Evolutionary conservation across 176 grass and related monocot genomes (phyloP).

Genomic region (Phoenix roebelenii): DNA sequence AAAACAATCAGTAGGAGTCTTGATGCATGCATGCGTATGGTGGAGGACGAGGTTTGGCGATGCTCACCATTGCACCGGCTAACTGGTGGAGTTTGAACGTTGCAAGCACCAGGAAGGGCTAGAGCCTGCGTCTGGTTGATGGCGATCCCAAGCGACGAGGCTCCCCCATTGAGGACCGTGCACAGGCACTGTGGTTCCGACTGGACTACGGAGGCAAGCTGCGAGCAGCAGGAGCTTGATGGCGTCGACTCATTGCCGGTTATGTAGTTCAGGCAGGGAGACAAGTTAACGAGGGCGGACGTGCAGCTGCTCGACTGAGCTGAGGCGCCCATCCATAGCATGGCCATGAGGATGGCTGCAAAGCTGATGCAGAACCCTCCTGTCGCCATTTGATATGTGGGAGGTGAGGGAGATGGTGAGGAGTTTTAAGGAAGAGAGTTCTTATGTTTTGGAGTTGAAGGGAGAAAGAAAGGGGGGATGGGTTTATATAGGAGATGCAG

Average conservation of each 20-base stretch:
- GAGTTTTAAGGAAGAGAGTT: too few relatives aligned
- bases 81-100: conserved; percentile 45
- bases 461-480: neutral
- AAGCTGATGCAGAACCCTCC: neutral
- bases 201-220: conserved; percentile 40
- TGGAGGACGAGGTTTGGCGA: too few relatives aligned
- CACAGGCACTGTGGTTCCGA: conserved; percentile 73
- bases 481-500: conserved; percentile 6
- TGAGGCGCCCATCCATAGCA: conserved; percentile 18
- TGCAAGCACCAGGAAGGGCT: conserved; percentile 41
- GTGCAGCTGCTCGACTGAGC: conserved; percentile 59
- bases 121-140: conserved; percentile 63
- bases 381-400: conserved; percentile 8
- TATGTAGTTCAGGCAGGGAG: conserved; percentile 77
- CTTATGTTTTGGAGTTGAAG: neutral
- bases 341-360: neutral
- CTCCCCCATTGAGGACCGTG: conserved; percentile 37
- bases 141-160: conserved; percentile 39
- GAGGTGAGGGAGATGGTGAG: too few relatives aligned
- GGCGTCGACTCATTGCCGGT: conserved; percentile 45
- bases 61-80: conserved; percentile 56
- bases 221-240: conserved; percentile 50
- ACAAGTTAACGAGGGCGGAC: conserved; percentile 42
- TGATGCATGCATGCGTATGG: too few relatives aligned
- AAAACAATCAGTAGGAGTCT: too few relatives aligned